Evolutionary conservation across 805 yeast species (phyloP).

Genomic region (Tetrapisispora fleetii): DNA sequence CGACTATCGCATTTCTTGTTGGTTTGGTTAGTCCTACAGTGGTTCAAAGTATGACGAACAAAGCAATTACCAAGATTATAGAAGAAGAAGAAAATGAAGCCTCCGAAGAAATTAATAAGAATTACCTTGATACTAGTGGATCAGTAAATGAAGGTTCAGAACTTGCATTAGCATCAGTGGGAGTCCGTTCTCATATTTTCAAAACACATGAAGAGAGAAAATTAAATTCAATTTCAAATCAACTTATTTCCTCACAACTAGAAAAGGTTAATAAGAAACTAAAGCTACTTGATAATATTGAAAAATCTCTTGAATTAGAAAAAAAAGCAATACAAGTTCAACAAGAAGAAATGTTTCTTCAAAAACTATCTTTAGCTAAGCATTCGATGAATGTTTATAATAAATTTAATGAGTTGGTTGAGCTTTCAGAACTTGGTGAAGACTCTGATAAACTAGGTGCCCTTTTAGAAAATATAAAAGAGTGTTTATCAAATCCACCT

Average conservation of each 20-base stretch:
- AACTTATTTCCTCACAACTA: constrained; percentile 51
- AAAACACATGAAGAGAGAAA: constrained; percentile 75
- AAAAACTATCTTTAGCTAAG: constrained; percentile 56
- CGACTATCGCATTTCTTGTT: constrained; percentile 82
- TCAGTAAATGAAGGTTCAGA: constrained; percentile 45
- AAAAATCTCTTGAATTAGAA: constrained; percentile 56
- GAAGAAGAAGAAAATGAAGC: constrained; percentile 4
- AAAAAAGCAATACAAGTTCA: constrained; percentile 48
- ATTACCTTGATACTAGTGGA: not conserved
- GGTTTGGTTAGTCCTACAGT: constrained; percentile 78
- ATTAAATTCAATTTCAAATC: constrained; percentile 48
- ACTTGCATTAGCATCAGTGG: constrained; percentile 65
- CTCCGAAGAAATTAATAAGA: constrained; percentile 1
- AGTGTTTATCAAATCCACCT: constrained; percentile 24
- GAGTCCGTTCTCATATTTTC: constrained; percentile 70
- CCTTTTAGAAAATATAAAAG: constrained; percentile 19
- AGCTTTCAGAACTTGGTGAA: constrained; percentile 9
- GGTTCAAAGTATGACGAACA: constrained; percentile 68
- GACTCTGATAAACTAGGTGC: constrained; percentile 11
- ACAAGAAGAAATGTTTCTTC: constrained; percentile 58
- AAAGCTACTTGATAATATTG: constrained; percentile 47
- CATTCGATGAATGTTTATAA: constrained; percentile 41
- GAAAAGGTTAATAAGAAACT: constrained; percentile 58
- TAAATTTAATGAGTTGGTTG: constrained; percentile 25
- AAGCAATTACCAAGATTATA: constrained; percentile 35